These are phyloP conservation scores for Hypsizygus marmoreus DNA, from an alignment of 768 basidiomycete genomes.

Conservation along the genomic window DNA sequence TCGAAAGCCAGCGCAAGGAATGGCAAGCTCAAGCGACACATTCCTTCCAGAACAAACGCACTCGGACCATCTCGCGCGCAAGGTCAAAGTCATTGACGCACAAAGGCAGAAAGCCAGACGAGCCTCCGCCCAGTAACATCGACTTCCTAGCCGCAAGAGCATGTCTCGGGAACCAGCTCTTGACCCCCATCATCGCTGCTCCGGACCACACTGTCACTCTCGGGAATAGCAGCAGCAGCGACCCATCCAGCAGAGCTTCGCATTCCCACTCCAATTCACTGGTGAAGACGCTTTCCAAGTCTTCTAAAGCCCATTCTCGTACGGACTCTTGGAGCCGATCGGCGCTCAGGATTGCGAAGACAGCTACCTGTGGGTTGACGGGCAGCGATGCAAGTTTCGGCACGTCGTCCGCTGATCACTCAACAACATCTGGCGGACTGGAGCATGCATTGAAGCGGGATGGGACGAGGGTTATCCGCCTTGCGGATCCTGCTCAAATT, in stretches of 20 bases:
- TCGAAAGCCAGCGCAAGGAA: slow-evolving; percentile 62
- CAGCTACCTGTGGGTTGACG: slow-evolving; percentile 27
- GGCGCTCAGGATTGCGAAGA: slow-evolving; percentile 41
- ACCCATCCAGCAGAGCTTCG: slow-evolving; percentile 17
- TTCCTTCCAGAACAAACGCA: slow-evolving; percentile 66
- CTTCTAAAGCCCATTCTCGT: slow-evolving; percentile 36
- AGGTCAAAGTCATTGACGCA: slow-evolving; percentile 60
- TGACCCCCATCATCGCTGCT: slow-evolving; percentile 43
- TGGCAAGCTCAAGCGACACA: slow-evolving; percentile 67
- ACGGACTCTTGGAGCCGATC: slow-evolving; percentile 46
- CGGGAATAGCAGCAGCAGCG: slow-evolving; percentile 17
- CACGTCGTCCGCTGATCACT: slow-evolving; percentile 13
- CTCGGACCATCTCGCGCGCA: slow-evolving; percentile 62
- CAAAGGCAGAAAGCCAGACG: slow-evolving; percentile 29
- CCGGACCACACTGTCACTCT: slow-evolving; percentile 20
- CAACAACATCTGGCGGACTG: slow-evolving; percentile 26
- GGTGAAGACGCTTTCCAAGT: slow-evolving; percentile 35
- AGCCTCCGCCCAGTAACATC: slow-evolving; percentile 37
- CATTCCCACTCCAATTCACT: slow-evolving; percentile 42
- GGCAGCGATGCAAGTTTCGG: slow-evolving; percentile 8
- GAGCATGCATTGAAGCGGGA: slow-evolving; percentile 42
- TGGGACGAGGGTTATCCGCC: slow-evolving; percentile 42
- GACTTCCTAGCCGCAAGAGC: slow-evolving; percentile 70
- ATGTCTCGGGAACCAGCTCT: slow-evolving; percentile 63
- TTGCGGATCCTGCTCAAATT: slow-evolving; percentile 43